Conservation (phyloP, 768 basidiomycete species). For the Coprinopsis sp. region DNA sequence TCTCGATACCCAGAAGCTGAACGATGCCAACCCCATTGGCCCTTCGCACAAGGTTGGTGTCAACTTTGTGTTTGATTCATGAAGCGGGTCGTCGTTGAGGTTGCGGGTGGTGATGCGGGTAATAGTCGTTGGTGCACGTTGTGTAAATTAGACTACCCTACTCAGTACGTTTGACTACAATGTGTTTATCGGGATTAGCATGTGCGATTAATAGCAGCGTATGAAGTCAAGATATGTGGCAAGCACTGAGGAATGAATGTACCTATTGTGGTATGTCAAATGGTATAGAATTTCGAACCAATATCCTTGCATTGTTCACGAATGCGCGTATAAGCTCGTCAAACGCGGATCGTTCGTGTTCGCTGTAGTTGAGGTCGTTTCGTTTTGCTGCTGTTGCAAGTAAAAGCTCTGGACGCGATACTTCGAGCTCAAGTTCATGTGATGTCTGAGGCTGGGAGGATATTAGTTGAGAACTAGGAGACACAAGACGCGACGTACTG, state of each 20-base stretch:
- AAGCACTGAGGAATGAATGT: no score
- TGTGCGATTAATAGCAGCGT: no score
- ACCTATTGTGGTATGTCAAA: no score
- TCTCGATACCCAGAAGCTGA: slow-evolving; percentile 89
- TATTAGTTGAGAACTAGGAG: slow-evolving; percentile 2
- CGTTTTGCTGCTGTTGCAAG: slow-evolving; percentile 68
- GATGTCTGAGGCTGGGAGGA: slow-evolving; percentile 48
- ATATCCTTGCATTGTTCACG: slow-evolving; percentile 88
- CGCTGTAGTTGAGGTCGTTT: slow-evolving; percentile 51
- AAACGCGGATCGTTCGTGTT: slow-evolving; percentile 69
- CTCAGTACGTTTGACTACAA: no score
- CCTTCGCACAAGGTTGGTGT: slow-evolving; percentile 84
- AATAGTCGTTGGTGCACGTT: slow-evolving; percentile 5
- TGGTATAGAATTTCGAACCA: slow-evolving; percentile 77
- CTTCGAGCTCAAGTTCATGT: slow-evolving; percentile 91
- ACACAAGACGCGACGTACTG: slow-evolving; percentile 36
- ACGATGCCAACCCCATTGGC: slow-evolving; percentile 59
- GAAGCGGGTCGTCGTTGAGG: slow-evolving; percentile 32
- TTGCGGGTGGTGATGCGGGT: slow-evolving; percentile 32
- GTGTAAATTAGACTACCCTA: no score
- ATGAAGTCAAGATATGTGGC: no score
- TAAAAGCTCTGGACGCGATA: slow-evolving; percentile 66
- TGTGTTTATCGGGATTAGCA: no score
- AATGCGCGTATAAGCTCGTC: slow-evolving; percentile 91
- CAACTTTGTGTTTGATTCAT: slow-evolving; percentile 70